Evolutionary conservation across 768 basidiomycete genomes (phyloP).

Genomic region (Boletus fagicola): DNA sequence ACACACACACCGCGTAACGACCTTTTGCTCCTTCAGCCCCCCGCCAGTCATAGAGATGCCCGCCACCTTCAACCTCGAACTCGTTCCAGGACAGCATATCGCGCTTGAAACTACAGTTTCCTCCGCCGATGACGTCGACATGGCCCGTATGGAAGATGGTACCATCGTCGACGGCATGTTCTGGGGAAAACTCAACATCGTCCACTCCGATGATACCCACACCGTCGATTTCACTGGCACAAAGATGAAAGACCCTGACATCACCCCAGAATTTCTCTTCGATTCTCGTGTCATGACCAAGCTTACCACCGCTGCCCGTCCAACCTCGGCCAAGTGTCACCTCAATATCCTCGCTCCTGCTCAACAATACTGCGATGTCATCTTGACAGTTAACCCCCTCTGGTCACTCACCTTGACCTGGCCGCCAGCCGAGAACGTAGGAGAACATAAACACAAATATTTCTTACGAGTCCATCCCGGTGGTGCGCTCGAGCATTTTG

Average conservation of each 20-base stretch:
- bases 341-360: slow-evolving; percentile 71
- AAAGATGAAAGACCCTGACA: slow-evolving; percentile 61
- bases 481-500: slow-evolving; percentile 84
- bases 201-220: slow-evolving; percentile 75
- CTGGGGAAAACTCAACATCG: slow-evolving; percentile 84
- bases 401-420: slow-evolving; percentile 78
- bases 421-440: slow-evolving; percentile 71
- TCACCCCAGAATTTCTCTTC: slow-evolving; percentile 66
- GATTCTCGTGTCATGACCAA: slow-evolving; percentile 78
- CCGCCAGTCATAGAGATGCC: slow-evolving; percentile 86
- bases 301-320: slow-evolving; percentile 71
- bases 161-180: slow-evolving; percentile 82
- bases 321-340: slow-evolving; percentile 72
- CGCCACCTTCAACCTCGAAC: slow-evolving; percentile 79
- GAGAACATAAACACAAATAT: slow-evolving; percentile 74
- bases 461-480: slow-evolving; percentile 82
- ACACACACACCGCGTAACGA: slow-evolving; percentile 8
- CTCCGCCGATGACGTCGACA: slow-evolving; percentile 80
- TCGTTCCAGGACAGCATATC: slow-evolving; percentile 74
- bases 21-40: slow-evolving; percentile 34
- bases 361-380: slow-evolving; percentile 78
- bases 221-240: slow-evolving; percentile 83
- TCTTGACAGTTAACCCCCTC: slow-evolving; percentile 63
- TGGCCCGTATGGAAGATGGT: slow-evolving; percentile 90
- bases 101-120: slow-evolving; percentile 76